A percentile compares a stretch with the other conserved stretches of the same genome.
Conservation (phyloP, 179 eudicot species). For the Beta lomatogona region DNA sequence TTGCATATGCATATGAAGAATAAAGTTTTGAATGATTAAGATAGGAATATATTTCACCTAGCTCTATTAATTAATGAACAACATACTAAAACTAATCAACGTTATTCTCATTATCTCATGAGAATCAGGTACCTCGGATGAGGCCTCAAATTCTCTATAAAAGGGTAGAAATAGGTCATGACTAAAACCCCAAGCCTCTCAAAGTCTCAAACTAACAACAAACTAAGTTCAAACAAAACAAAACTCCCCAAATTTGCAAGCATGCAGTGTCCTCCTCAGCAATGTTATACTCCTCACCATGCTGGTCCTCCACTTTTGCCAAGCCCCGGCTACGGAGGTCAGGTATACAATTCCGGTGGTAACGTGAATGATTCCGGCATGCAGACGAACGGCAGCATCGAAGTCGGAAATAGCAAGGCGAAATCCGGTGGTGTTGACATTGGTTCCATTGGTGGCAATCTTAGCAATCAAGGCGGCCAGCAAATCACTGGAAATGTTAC, state of each 20-base stretch:
- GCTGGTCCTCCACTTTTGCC: too few relatives aligned
- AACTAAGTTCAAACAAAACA: not conserved
- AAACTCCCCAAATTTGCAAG: not conserved
- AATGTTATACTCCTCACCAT: not conserved
- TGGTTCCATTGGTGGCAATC: slow-evolving; percentile 23
- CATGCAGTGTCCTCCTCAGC: not conserved
- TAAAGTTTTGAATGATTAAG: not conserved
- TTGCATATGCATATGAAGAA: too few relatives aligned
- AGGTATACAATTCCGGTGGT: slow-evolving; percentile 18
- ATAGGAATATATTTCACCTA: too few relatives aligned
- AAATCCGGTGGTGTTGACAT: slow-evolving; percentile 4
- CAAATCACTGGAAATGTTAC: not conserved
- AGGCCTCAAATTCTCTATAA: not conserved
- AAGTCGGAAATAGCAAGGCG: slow-evolving; percentile 2
- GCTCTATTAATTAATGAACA: too few relatives aligned
- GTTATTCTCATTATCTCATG: not conserved
- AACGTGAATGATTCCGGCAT: slow-evolving; percentile 23
- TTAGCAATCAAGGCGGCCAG: slow-evolving; percentile 8
- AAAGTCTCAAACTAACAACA: not conserved
- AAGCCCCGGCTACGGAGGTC: not conserved
- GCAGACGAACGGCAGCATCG: slow-evolving; percentile 20
- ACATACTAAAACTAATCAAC: too few relatives aligned
- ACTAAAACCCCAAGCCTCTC: not conserved
- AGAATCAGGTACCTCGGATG: not conserved
- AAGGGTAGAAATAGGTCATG: not conserved